Conservation (phyloP, 352 stramenopile species). For the Aphanomyces cochlioides region DNA sequence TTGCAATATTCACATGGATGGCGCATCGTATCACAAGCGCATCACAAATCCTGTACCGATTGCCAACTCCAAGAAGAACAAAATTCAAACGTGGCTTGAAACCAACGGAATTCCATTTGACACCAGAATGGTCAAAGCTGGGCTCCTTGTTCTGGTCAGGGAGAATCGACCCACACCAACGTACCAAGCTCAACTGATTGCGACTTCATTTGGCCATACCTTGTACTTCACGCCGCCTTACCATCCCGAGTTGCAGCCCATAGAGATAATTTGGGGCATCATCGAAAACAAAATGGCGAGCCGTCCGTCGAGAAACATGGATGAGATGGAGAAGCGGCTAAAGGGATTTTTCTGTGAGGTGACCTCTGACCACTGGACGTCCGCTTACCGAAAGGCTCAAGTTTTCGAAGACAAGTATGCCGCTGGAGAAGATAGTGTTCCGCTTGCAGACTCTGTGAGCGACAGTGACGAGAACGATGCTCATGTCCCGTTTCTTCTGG, state of each 20-base stretch:
- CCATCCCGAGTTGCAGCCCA: background rate
- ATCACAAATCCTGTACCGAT: conserved; percentile 12
- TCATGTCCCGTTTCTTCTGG: too few species aligned
- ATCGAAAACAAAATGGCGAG: background rate
- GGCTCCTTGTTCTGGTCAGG: conserved; percentile 8
- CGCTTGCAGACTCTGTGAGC: background rate
- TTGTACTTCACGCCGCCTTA: background rate
- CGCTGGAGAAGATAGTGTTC: background rate
- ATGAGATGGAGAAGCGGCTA: too few species aligned
- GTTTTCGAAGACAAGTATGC: background rate
- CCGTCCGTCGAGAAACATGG: background rate
- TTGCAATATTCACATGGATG: conserved; percentile 25
- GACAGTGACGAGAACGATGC: too few species aligned
- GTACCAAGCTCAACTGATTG: background rate
- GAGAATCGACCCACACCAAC: background rate
- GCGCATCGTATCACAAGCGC: conserved; percentile 26
- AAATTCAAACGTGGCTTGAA: conserved; percentile 23
- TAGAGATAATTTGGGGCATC: background rate
- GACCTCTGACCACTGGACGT: background rate
- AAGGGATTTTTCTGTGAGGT: background rate
- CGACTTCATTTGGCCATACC: background rate
- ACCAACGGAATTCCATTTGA: conserved; percentile 9
- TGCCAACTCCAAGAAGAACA: background rate
- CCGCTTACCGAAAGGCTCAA: background rate
- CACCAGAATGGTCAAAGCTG: background rate